Conservation (phyloP, 179 eudicot genomes). For the Beta lomatogona region DNA sequence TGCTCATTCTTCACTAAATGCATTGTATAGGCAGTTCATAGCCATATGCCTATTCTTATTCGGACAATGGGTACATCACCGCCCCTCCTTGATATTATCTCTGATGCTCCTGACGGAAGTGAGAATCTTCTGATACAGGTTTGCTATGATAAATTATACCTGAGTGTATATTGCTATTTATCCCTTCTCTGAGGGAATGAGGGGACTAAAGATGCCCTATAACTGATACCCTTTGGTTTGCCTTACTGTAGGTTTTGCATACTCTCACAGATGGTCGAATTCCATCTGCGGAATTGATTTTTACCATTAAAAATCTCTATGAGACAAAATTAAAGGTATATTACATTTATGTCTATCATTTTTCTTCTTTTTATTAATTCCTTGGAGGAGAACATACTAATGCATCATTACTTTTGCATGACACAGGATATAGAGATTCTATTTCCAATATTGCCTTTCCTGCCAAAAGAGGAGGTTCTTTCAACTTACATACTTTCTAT, state of each 20-base stretch:
- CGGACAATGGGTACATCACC: constrained; percentile 92
- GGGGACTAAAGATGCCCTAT: constrained; percentile 2
- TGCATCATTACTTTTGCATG: constrained; percentile 19
- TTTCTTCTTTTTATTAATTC: not conserved
- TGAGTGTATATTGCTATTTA: not conserved
- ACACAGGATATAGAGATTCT: constrained; percentile 85
- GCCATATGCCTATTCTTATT: constrained; percentile 87
- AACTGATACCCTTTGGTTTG: constrained; percentile 6
- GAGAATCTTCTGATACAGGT: constrained; percentile 81
- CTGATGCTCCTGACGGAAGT: constrained; percentile 86
- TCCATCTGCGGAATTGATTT: constrained; percentile 77
- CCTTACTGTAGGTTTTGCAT: constrained; percentile 69
- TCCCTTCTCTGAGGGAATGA: not conserved
- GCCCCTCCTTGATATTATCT: constrained; percentile 75
- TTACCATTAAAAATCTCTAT: constrained; percentile 62
- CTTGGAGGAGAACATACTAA: constrained; percentile 25
- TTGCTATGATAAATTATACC: constrained; percentile 9
- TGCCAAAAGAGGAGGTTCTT: constrained; percentile 86
- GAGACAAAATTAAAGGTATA: constrained; percentile 67
- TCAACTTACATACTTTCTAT: not conserved
- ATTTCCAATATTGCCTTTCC: constrained; percentile 69
- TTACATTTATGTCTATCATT: not conserved
- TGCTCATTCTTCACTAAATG: constrained; percentile 20
- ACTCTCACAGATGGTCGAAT: constrained; percentile 77
- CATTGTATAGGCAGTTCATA: constrained; percentile 66